phyloP scores from a whole-genome alignment of 2,329 filamentous ascomycete genomes.

The Pestalotiopsis sp. region DNA sequence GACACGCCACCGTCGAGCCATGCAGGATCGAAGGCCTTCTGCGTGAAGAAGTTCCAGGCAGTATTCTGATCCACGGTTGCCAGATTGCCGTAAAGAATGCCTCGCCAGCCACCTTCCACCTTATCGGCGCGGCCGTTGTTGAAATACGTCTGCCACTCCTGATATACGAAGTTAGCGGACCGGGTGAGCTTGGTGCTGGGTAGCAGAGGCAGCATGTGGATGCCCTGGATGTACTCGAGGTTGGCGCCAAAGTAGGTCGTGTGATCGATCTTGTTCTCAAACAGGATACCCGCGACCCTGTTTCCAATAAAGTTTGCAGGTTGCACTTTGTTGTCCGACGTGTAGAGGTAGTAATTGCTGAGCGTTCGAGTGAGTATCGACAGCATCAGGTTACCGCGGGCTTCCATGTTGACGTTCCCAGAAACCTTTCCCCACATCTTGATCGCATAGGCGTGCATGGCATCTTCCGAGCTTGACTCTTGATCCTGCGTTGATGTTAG shows the following conservation, averaged over 20 bases:
- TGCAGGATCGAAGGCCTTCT: conserved; percentile 61
- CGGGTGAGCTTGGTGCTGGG: conserved; percentile 67
- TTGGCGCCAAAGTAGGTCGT: conserved; percentile 82
- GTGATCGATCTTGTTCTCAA: conserved; percentile 95
- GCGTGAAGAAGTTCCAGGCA: conserved; percentile 75
- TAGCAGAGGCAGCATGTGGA: conserved; percentile 70
- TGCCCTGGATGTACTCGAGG: conserved; percentile 71
- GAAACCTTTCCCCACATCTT: conserved; percentile 90
- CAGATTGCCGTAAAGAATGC: conserved; percentile 79
- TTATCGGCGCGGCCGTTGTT: conserved; percentile 62
- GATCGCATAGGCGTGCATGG: conserved; percentile 81
- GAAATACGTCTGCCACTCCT: conserved; percentile 86
- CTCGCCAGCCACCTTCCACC: conserved; percentile 78
- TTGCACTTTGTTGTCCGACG: conserved; percentile 65
- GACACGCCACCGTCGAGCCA: conserved; percentile 83
- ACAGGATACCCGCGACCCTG: conserved; percentile 71
- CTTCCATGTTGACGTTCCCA: conserved; percentile 78
- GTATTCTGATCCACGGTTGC: conserved; percentile 71
- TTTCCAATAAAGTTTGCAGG: conserved; percentile 79
- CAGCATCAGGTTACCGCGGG: conserved; percentile 79
- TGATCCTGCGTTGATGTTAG: conserved; percentile 49
- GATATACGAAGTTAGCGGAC: conserved; percentile 65
- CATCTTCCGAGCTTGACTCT: conserved; percentile 89
- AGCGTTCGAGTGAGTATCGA: conserved; percentile 74
- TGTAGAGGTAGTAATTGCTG: conserved; percentile 81